Base-by-base conservation (phyloP, 768 basidiomycete species). In the Tricholoma hemisulphureum region DNA sequence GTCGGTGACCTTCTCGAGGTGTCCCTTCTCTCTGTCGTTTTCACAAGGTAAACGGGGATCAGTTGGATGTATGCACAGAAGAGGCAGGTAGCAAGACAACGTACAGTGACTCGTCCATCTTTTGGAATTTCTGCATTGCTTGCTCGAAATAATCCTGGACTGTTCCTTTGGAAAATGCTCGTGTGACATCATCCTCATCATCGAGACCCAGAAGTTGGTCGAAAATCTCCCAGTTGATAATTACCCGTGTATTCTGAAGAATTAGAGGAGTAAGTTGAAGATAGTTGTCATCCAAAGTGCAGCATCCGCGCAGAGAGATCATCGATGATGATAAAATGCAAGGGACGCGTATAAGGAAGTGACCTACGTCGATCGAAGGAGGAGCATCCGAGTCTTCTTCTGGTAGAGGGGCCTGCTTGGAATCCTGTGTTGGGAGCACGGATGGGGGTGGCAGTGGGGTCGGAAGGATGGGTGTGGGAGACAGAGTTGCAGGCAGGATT, bases 171-270 rank as follows among this genome's bases (percentile, higher is more conserved):
- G 89, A 89, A 72, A 98, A 99, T 6, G 88, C 87, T 56, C 77
- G 80, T 4, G 66, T 65, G 11, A 76, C 75, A 57, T 84, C 46
- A 29, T 28, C 46, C n/a, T 49, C 89, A 8, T 94, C 95, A 69
- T 93, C 97, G 65, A 98, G 83, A 53, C 98, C 95, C 61, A 95
- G 81, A 61, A 98, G 85, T 73, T 98, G 96, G 5, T 71, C 64
- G 70, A 99, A 93, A 16, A 82, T 88, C 0, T 88, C 86, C 84
- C 86, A 83, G 70, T 97, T 84, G 66, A 98, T 84, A 34, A 85
- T 73, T 18, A 69, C 70, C 39, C n/a, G 18, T 20, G 48, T 37
- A 29, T 43, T 57, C 34, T 7, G 28, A 18, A 28, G 35, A 31
- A 21, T 60, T 46, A 24, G 18, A 43, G 21, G n/a, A 18, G 39